Conservation (phyloP, 805 yeast genomes). For the Hanseniaspora valbyensis region DNA sequence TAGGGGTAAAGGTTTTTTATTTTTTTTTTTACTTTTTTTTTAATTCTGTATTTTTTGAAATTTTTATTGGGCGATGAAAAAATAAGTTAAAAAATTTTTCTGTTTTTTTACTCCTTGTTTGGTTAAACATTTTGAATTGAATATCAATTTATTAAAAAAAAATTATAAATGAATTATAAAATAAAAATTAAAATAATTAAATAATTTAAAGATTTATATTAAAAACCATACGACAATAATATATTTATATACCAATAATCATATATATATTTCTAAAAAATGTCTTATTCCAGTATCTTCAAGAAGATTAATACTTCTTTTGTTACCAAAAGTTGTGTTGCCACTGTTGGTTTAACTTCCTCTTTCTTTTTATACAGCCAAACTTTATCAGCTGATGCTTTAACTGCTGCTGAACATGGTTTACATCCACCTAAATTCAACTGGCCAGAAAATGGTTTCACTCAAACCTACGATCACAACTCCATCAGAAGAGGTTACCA, state of each 20-base stretch:
- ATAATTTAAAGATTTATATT: no score
- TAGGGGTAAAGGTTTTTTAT: no score
- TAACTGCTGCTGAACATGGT: constrained; percentile 99
- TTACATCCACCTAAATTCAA: constrained; percentile 86
- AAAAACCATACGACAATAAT: not conserved
- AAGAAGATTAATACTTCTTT: constrained; percentile 13
- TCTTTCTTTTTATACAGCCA: constrained; percentile 75
- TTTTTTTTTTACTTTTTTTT: no score
- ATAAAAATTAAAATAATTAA: not conserved
- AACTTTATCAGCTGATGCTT: constrained; percentile 78
- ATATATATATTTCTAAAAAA: not conserved
- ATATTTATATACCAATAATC: not conserved
- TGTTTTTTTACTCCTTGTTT: no score
- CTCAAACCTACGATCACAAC: constrained; percentile 84
- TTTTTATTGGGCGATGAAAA: no score
- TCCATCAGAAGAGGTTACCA: constrained; percentile 98
- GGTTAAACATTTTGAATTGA: no score
- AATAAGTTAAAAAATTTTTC: no score
- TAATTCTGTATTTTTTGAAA: no score
- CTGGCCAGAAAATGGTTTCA: constrained; percentile 92
- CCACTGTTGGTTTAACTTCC: constrained; percentile 60
- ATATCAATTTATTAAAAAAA: no score
- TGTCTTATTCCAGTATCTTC: constrained; percentile 15
- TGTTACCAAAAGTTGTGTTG: constrained; percentile 33
- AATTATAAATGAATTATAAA: not conserved